Percentiles rank a stretch among this genome's conserved stretches.
Conservation (phyloP, 495 filamentous ascomycete species). For the Aspergillus biplanus region DNA sequence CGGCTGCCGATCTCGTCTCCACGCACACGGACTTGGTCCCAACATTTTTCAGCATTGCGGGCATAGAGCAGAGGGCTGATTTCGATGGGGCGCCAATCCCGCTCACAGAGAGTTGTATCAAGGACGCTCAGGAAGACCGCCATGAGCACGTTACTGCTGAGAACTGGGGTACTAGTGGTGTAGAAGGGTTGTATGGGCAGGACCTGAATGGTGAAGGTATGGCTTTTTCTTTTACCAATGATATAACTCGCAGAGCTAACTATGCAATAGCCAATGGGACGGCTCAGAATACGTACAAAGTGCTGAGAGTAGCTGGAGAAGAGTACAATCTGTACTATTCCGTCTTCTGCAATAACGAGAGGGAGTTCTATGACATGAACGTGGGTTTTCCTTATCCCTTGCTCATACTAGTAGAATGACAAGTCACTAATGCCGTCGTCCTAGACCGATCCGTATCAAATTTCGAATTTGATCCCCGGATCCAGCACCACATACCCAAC, state of each 20-base stretch:
- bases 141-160: conserved; percentile 62
- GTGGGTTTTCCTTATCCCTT: conserved; percentile 23
- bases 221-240: background rate
- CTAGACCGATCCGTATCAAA: conserved; percentile 55
- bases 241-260: no score
- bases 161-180: conserved; percentile 55
- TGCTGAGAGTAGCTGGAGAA: conserved; percentile 50
- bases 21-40: conserved; percentile 67
- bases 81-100: conserved; percentile 58
- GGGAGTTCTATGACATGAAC: conserved; percentile 58
- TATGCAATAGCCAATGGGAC: background rate
- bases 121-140: conserved; percentile 26
- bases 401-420: background rate
- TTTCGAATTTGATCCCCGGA: conserved; percentile 51
- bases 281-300: conserved; percentile 59
- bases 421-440: background rate
- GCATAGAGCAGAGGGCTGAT: conserved; percentile 40
- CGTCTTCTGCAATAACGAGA: conserved; percentile 60
- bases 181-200: conserved; percentile 40
- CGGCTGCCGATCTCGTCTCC: conserved; percentile 51
- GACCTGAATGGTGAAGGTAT: background rate
- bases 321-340: conserved; percentile 58
- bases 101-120: conserved; percentile 30
- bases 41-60: conserved; percentile 55
- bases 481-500: conserved; percentile 4